Evolutionary conservation across 2,329 filamentous ascomycete species (phyloP).

Genomic region (Bipolaris sorokiniana): DNA sequence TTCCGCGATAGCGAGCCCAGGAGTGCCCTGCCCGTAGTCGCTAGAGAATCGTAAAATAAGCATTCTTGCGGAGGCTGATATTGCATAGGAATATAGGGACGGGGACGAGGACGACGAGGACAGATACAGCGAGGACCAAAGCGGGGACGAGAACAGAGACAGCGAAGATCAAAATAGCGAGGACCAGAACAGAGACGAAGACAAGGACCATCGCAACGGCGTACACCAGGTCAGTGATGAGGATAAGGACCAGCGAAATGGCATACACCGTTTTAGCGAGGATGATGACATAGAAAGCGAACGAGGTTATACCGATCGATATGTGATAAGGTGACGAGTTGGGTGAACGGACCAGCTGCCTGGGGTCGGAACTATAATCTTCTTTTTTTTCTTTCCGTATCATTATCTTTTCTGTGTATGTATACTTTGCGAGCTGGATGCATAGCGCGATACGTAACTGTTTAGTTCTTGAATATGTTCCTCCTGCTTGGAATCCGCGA

Average conservation of each 20-base stretch:
- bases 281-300: neutral
- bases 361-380: slow-evolving; percentile 8
- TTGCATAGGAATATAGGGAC: slow-evolving; percentile 6
- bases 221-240: too few relatives aligned
- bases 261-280: too few relatives aligned
- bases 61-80: slow-evolving; percentile 8
- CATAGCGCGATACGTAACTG: neutral
- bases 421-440: neutral
- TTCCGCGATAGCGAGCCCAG: slow-evolving; percentile 7
- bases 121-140: neutral
- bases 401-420: neutral
- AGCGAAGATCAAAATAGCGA: neutral
- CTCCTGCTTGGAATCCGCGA: neutral
- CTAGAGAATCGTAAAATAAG: neutral
- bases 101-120: neutral
- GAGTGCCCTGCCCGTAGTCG: slow-evolving; percentile 9
- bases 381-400: neutral
- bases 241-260: too few relatives aligned
- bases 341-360: neutral
- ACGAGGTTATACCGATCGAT: neutral
- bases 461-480: neutral
- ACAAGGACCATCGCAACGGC: too few relatives aligned
- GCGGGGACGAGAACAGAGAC: neutral
- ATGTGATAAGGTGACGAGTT: slow-evolving; percentile 2
- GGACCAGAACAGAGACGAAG: too few relatives aligned